These are phyloP conservation scores for Ramularia endophylla DNA, from an alignment of 2,329 filamentous ascomycete species.

Conservation along the genomic window DNA sequence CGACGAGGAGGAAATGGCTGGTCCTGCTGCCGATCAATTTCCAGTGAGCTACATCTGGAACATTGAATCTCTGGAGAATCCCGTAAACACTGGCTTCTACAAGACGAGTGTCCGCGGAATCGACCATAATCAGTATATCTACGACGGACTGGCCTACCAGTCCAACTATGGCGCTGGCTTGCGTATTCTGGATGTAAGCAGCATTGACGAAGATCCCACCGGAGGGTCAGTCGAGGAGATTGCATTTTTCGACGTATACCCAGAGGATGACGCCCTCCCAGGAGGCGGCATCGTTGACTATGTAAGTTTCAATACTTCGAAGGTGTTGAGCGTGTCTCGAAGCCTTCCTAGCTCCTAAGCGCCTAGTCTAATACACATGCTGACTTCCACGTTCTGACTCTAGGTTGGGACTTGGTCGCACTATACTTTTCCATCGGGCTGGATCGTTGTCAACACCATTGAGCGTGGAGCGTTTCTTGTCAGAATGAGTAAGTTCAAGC, in stretches of 20 bases:
- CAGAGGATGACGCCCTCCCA: slow-evolving; percentile 41
- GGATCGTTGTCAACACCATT: slow-evolving; percentile 49
- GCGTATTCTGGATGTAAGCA: slow-evolving; percentile 33
- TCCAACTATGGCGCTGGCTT: slow-evolving; percentile 35
- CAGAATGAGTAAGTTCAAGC: slow-evolving; percentile 28
- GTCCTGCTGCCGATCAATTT: slow-evolving; percentile 12
- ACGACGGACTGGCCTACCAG: slow-evolving; percentile 34
- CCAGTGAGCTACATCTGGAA: slow-evolving; percentile 46
- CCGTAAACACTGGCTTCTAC: slow-evolving; percentile 37
- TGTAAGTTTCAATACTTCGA: too few relatives aligned
- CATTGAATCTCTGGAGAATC: slow-evolving; percentile 40
- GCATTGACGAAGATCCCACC: slow-evolving; percentile 38
- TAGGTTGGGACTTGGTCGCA: slow-evolving; percentile 46
- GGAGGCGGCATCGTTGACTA: slow-evolving; percentile 35
- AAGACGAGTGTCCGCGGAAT: slow-evolving; percentile 31
- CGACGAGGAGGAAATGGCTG: slow-evolving; percentile 37
- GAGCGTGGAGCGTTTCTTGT: slow-evolving; percentile 47
- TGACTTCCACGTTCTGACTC: too few relatives aligned
- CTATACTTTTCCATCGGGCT: slow-evolving; percentile 47
- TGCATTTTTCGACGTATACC: slow-evolving; percentile 48
- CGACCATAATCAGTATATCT: slow-evolving; percentile 41
- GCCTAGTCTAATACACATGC: too few relatives aligned
- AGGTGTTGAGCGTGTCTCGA: too few relatives aligned
- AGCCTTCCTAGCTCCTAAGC: too few relatives aligned
- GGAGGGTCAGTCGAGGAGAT: slow-evolving; percentile 43